phyloP scores from a whole-genome alignment of 1,284 basidiomycete genomes.

The Megacollybia platyphylla region DNA sequence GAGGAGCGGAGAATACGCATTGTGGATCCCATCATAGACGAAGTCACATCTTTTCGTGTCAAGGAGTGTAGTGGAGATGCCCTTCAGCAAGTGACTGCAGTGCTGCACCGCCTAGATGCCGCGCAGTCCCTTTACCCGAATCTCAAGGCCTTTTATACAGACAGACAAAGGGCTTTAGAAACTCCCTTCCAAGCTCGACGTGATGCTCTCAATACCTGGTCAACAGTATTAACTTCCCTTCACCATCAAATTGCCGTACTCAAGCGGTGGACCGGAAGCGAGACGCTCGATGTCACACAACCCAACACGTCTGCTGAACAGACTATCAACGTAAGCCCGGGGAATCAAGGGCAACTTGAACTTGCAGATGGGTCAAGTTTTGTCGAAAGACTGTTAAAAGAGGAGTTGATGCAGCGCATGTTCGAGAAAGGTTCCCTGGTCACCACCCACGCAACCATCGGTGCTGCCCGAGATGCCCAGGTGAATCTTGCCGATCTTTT shows the following conservation, averaged over 20 bases:
- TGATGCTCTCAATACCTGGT: constrained; percentile 86
- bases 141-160: constrained; percentile 66
- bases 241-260: constrained; percentile 70
- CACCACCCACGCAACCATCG: constrained; percentile 79
- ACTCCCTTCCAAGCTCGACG: constrained; percentile 63
- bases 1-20: constrained; percentile 74
- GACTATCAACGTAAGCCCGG: constrained; percentile 20
- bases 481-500: constrained; percentile 69
- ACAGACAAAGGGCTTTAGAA: constrained; percentile 63
- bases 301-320: constrained; percentile 55
- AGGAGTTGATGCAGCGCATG: constrained; percentile 87
- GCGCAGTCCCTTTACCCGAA: constrained; percentile 84
- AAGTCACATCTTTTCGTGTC: constrained; percentile 66
- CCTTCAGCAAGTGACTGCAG: constrained; percentile 57
- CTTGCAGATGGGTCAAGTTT: constrained; percentile 62
- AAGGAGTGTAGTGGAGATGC: constrained; percentile 32
- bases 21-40: constrained; percentile 76
- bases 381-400: constrained; percentile 90
- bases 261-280: constrained; percentile 85
- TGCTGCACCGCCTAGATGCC: constrained; percentile 73
- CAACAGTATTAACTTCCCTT: constrained; percentile 68
- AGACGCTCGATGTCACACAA: constrained; percentile 78
- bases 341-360: constrained; percentile 18
- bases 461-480: constrained; percentile 80
- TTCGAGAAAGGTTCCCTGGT: constrained; percentile 91